A percentile compares a stretch with the other conserved stretches of the same genome.
Conservation (phyloP, 1,284 basidiomycete species). For the Puccinia novopanici region DNA sequence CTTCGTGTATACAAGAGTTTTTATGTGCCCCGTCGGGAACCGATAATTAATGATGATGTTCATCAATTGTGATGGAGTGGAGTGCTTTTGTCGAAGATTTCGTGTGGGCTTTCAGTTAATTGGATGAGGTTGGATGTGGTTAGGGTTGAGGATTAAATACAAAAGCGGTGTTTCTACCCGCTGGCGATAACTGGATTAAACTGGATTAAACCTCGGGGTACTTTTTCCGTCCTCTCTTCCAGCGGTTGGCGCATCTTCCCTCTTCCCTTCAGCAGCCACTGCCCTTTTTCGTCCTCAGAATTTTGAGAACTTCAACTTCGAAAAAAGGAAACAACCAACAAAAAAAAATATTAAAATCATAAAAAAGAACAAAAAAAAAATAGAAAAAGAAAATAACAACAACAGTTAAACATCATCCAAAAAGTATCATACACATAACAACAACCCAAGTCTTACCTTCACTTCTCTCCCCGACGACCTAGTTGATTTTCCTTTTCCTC, state of each 20-base stretch:
- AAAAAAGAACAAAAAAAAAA: slow-evolving; percentile 30
- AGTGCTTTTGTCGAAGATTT: too few relatives aligned
- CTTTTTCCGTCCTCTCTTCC: not conserved
- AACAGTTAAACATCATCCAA: not conserved
- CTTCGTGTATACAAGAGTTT: too few relatives aligned
- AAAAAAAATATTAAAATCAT: slow-evolving; percentile 33
- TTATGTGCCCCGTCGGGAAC: too few relatives aligned
- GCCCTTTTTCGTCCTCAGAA: not conserved
- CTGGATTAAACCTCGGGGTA: too few relatives aligned
- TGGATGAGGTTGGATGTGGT: too few relatives aligned
- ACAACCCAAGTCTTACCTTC: not conserved
- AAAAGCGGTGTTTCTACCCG: too few relatives aligned
- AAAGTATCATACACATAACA: not conserved
- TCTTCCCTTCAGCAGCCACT: too few relatives aligned
- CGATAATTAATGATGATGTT: too few relatives aligned
- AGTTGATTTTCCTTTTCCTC: slow-evolving; percentile 16
- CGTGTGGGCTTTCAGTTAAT: too few relatives aligned
- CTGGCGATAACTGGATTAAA: too few relatives aligned
- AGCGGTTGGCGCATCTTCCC: not conserved
- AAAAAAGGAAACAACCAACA: not conserved
- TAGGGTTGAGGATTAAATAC: too few relatives aligned
- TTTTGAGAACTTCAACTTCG: not conserved
- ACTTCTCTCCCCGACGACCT: not conserved
- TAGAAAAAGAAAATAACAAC: not conserved
- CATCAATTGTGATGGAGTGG: too few relatives aligned